Base-by-base conservation (phyloP, 1,284 basidiomycete genomes). In the Melampsora americana region DNA sequence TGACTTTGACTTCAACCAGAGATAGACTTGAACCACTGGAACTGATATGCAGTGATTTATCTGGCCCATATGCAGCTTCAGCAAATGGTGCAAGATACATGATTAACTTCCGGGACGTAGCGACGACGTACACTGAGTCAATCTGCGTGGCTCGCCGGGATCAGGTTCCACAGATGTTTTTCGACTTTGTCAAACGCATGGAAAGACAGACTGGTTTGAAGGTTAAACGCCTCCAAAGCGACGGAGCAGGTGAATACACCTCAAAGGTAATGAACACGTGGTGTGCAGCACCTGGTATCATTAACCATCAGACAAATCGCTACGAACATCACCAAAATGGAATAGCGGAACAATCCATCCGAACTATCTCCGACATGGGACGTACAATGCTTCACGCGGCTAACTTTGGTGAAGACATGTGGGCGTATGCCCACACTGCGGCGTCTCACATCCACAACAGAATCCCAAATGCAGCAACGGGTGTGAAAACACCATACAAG, bases 391-490 rank as follows among this genome's bases (percentile, higher is more conserved):
- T 67, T n/a, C 23, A 46, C 5, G n/a, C 20, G 11, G 35, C 48
- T 35, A 28, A 28, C 11, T 4, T 69, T 1, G 26, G 32, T 2
- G 32, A 18, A 1, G 35, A n/a, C n/a, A n/a, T n/a, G n/a, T n/a
- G n/a, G n/a, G n/a, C n/a, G n/a, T n/a, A n/a, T n/a, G n/a, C n/a
- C 1, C 60, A 69, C 16, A 9, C 1, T 1, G 28, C 28, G 2
- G 67, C 67, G 1, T 26, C 67, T 2, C 23, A 69, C 6, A 39
- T 69, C 9, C 67, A 69, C 30, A 69, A 69, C 26, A 6, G 50
- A 2, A 11, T 69, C 0, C 11, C 67, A 1, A 69, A 69, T 20
- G 3, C 1, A 1, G 2, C 32, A 2, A 59, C 30, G 1, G 67
- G 9, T 1, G 26, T 30, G 7, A 56, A 32, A 16, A 35, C 50